phyloP scores from a whole-genome alignment of 441 rosid species.

The Syzygium malaccense region DNA sequence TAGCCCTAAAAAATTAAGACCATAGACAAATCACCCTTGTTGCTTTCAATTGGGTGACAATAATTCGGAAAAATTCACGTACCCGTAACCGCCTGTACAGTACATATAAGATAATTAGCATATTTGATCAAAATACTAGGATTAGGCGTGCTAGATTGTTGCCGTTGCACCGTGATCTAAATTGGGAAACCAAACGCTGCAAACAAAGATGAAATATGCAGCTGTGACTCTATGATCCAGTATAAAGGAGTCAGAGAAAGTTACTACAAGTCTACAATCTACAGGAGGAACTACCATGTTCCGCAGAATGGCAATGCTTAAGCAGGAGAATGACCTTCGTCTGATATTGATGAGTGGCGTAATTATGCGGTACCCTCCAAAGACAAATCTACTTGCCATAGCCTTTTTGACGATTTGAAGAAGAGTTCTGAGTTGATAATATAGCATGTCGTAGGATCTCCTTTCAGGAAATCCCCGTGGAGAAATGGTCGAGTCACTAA shows the following conservation, averaged over 20 bases:
- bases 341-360: not conserved
- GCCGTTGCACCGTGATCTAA: constrained; percentile 39
- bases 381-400: not conserved
- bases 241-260: not conserved
- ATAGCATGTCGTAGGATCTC: not conserved
- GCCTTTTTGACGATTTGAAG: not conserved
- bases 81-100: constrained; percentile 42
- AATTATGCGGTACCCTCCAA: not conserved
- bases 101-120: constrained; percentile 63
- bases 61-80: not conserved
- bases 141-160: constrained; percentile 50
- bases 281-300: not conserved
- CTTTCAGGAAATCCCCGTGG: not conserved
- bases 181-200: too few species aligned
- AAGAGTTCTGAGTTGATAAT: not conserved
- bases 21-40: not conserved
- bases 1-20: constrained; percentile 34
- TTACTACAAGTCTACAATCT: not conserved
- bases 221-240: not conserved
- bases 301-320: not conserved
- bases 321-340: not conserved
- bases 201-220: not conserved
- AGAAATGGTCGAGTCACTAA: not conserved
- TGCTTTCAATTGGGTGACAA: not conserved
- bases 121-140: constrained; percentile 61